Conservation (phyloP, 2,329 filamentous ascomycete genomes). For the Curvularia verruculosa region DNA sequence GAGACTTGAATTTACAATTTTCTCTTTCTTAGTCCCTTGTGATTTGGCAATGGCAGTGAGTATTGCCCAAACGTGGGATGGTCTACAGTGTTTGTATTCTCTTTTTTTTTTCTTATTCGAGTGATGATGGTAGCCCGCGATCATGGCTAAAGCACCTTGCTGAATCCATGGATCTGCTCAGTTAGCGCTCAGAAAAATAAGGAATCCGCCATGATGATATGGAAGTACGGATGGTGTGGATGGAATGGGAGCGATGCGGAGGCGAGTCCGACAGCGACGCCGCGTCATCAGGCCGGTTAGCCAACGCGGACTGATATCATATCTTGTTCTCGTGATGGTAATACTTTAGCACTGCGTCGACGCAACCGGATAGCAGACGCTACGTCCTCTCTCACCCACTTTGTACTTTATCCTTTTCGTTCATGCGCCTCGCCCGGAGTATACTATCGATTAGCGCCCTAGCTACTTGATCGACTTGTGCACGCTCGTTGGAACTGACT, state of each 20-base stretch:
- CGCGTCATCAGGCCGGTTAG: neutral
- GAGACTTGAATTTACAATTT: neutral
- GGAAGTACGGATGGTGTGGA: neutral
- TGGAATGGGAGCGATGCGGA: neutral
- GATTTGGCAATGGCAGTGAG: neutral
- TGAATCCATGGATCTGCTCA: no score
- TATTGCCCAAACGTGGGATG: neutral
- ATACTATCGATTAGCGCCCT: conserved; percentile 25
- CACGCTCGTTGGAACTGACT: conserved; percentile 17
- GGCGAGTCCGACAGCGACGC: neutral
- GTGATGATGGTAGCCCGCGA: neutral
- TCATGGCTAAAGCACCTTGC: neutral
- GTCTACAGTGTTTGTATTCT: neutral
- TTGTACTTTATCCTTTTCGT: conserved; percentile 13
- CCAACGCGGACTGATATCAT: no score
- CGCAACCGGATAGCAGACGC: neutral
- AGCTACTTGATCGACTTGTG: conserved; percentile 21
- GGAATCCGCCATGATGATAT: neutral
- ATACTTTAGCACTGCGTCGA: neutral
- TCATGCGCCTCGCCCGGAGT: conserved; percentile 10
- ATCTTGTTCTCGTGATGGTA: neutral
- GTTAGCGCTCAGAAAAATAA: neutral
- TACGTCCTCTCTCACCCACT: neutral
- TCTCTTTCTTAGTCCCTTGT: neutral
- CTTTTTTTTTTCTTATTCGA: no score